phyloP scores from a whole-genome alignment of 106 monocot species.

The Cymbidium sinense region DNA sequence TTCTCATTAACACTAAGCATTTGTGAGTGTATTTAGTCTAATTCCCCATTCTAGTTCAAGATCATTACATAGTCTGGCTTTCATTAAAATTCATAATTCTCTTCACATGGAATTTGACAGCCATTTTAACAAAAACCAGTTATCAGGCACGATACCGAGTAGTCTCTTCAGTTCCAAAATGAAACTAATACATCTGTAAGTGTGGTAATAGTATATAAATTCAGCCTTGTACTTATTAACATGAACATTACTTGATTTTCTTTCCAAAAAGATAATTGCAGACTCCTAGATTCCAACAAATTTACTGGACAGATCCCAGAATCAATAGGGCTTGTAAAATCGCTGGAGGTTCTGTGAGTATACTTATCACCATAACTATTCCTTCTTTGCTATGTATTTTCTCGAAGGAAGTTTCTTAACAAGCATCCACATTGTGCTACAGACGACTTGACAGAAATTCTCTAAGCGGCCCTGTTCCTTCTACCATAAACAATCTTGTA shows the following conservation, averaged over 20 bases:
- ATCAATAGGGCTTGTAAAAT: slow-evolving; percentile 38
- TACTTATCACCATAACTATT: neutral
- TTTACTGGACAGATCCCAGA: slow-evolving; percentile 61
- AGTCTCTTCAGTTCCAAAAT: slow-evolving; percentile 52
- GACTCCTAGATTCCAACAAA: slow-evolving; percentile 61
- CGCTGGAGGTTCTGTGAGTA: slow-evolving; percentile 71
- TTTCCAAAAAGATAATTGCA: slow-evolving; percentile 14
- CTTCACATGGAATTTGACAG: slow-evolving; percentile 24
- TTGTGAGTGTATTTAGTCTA: slow-evolving; percentile 36
- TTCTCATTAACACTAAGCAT: slow-evolving; percentile 49
- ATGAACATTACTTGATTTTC: neutral
- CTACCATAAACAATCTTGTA: slow-evolving; percentile 53
- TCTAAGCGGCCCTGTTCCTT: slow-evolving; percentile 60
- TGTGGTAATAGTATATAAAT: neutral
- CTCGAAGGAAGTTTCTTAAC: neutral
- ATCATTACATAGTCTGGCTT: neutral
- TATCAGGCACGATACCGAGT: slow-evolving; percentile 57
- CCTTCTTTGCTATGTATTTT: neutral
- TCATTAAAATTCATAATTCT: neutral
- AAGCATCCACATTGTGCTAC: slow-evolving; percentile 6
- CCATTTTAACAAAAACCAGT: slow-evolving; percentile 81
- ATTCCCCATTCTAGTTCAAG: neutral
- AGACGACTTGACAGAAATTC: slow-evolving; percentile 74
- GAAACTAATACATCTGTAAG: slow-evolving; percentile 77
- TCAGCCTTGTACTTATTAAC: neutral